Evolutionary conservation across 1,284 basidiomycete genomes (phyloP).

Genomic region (Rhodotorula sp.): DNA sequence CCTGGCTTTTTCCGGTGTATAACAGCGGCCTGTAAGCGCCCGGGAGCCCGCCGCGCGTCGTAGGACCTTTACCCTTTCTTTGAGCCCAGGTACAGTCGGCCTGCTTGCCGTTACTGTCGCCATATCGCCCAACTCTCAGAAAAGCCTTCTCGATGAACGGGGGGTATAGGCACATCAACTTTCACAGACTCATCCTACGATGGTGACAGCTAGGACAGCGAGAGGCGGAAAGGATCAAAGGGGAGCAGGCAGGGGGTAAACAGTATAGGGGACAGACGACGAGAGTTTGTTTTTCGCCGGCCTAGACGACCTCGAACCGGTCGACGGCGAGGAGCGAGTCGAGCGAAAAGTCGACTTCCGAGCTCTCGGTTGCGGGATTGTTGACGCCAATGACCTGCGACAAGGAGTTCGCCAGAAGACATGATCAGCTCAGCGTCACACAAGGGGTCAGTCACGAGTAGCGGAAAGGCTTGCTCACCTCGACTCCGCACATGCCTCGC

Average conservation of each 20-base stretch:
- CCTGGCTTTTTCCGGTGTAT: too few relatives aligned
- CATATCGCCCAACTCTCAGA: too few relatives aligned
- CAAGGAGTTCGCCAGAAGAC: background rate
- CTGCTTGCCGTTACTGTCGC: too few relatives aligned
- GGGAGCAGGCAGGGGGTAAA: background rate
- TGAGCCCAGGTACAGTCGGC: too few relatives aligned
- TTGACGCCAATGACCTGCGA: conserved; percentile 29
- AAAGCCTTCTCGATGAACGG: background rate
- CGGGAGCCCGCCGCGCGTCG: too few relatives aligned
- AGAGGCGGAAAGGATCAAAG: background rate
- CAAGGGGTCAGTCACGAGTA: background rate
- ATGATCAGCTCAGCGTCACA: too few relatives aligned
- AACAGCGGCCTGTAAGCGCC: too few relatives aligned
- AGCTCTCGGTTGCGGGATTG: conserved; percentile 19
- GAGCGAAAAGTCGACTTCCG: conserved; percentile 35
- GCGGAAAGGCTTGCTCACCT: conserved; percentile 45
- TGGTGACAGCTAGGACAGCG: too few relatives aligned
- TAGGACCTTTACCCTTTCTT: too few relatives aligned
- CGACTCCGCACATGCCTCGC: conserved; percentile 35
- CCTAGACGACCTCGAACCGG: conserved; percentile 58
- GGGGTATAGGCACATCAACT: background rate
- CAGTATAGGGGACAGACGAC: too few relatives aligned
- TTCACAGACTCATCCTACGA: too few relatives aligned
- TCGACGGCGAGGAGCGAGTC: conserved; percentile 62
- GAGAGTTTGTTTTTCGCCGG: background rate